Percentiles rank a stretch among this genome's conserved stretches.
These are phyloP conservation scores for Pichia occidentalis DNA, from an alignment of 805 yeast genomes.

Conservation along the genomic window DNA sequence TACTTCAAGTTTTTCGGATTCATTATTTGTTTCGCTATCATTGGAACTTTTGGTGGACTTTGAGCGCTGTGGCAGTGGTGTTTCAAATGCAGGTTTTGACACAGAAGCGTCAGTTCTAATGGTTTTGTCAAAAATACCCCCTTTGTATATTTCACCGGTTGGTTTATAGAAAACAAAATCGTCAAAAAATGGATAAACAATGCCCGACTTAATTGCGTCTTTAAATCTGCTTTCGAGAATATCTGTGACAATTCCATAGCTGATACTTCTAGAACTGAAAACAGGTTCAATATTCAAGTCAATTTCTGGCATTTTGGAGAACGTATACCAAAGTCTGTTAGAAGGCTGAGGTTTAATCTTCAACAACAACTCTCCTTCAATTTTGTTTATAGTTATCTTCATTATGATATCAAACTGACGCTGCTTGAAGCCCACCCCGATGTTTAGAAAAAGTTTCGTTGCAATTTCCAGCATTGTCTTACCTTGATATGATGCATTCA, in stretches of 20 bases:
- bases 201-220: conserved; percentile 70
- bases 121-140: conserved; percentile 81
- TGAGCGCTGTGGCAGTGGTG: neutral
- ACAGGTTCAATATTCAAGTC: conserved; percentile 80
- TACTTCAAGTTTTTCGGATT: conserved; percentile 3
- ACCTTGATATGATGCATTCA: conserved; percentile 67
- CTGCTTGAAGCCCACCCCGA: conserved; percentile 70
- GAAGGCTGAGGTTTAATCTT: conserved; percentile 86
- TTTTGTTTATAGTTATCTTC: conserved; percentile 55
- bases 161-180: conserved; percentile 72
- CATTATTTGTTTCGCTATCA: neutral
- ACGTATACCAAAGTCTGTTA: conserved; percentile 84
- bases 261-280: conserved; percentile 77
- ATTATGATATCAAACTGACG: conserved; percentile 69
- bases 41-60: too few species aligned
- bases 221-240: conserved; percentile 70
- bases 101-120: conserved; percentile 17
- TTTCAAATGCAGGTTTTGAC: too few species aligned
- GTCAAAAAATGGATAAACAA: conserved; percentile 86
- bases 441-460: conserved; percentile 68
- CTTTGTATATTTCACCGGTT: conserved; percentile 66
- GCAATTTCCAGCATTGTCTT: conserved; percentile 69
- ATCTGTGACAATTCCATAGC: conserved; percentile 72
- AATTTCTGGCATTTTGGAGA: conserved; percentile 69
- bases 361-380: conserved; percentile 69